A percentile compares a stretch with the other conserved stretches of the same genome.
These are phyloP conservation scores for Hymenoscyphus scutula DNA, from an alignment of 2,329 filamentous ascomycete genomes.

Conservation along the genomic window DNA sequence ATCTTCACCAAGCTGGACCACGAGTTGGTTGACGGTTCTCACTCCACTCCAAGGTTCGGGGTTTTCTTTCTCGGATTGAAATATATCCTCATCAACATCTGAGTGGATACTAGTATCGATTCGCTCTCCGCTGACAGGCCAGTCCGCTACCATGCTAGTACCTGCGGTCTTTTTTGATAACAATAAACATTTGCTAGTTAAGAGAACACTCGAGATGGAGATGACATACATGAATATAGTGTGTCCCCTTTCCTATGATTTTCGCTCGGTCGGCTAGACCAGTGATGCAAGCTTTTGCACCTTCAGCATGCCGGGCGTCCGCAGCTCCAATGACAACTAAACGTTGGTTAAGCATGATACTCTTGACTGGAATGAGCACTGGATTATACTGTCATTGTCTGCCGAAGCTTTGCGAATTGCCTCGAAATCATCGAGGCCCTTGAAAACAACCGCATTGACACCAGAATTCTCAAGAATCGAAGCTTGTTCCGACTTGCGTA, in stretches of 20 bases:
- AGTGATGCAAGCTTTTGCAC: slow-evolving; percentile 42
- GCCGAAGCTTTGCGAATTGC: slow-evolving; percentile 23
- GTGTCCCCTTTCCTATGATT: slow-evolving; percentile 37
- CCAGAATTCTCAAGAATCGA: slow-evolving; percentile 25
- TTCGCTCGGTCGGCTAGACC: slow-evolving; percentile 43
- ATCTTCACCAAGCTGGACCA: slow-evolving; percentile 41
- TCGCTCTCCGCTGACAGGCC: slow-evolving; percentile 38
- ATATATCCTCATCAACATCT: slow-evolving; percentile 45
- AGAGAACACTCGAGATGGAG: neutral
- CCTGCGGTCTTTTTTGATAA: slow-evolving; percentile 39
- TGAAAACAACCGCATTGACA: slow-evolving; percentile 25
- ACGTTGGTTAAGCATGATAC: neutral
- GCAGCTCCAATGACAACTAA: slow-evolving; percentile 45
- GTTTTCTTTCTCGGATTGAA: slow-evolving; percentile 40
- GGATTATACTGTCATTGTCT: slow-evolving; percentile 23
- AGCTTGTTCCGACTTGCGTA: slow-evolving; percentile 29
- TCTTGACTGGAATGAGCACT: neutral
- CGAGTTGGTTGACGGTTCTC: slow-evolving; percentile 44
- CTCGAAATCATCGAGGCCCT: slow-evolving; percentile 26
- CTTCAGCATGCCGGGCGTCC: slow-evolving; percentile 39
- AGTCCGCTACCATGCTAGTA: slow-evolving; percentile 44
- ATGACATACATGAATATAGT: slow-evolving; percentile 40
- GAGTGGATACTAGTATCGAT: slow-evolving; percentile 39
- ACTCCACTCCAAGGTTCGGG: slow-evolving; percentile 40
- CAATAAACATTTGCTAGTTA: neutral